Evolutionary conservation across 2,329 filamentous ascomycete species (phyloP), one percentile per base, ranked within the genome.

Genomic region (Piedraia hortae): DNA sequence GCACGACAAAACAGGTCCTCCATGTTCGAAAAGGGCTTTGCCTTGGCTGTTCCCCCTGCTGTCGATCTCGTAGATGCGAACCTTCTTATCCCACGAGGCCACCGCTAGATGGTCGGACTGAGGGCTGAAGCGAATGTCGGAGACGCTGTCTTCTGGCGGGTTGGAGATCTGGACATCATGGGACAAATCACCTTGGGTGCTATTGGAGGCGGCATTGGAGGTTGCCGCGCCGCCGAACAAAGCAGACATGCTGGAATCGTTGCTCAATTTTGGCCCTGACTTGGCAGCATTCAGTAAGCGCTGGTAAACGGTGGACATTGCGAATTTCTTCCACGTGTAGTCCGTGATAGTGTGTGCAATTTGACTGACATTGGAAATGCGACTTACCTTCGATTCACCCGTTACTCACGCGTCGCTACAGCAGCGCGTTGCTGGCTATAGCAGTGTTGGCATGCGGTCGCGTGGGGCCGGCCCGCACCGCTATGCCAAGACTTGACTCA

Each of bases 31-130:
- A 27, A 70, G 53, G 30, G 77, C 77, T 39, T 80, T 82, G 21
- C 77, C 78, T 42, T 77, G 64, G 39, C 72, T 82, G 41, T 72
- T 62, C 19, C 78, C 77, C 33, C 64, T 64, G 25, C 49, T 7
- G 32, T 69, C 64, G 42, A 93, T 77, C 46, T 93, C 77, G 51
- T 93, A 97, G 42, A 97, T 82, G 40, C 80, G 71, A 31, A 93
- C 77, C 46, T 90, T 89, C 54, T 88, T 89, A 50, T 97, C 85
- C 85, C 85, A 97, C 36, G 77, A 90, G 21, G 77, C 56, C 16
- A 91, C 74, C 12, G 82, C 78, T 10, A 97, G 57, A 42, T 88
- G 72, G 37, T 93, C 77, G 33, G 51, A 59, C 23, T 56, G 56
- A 1, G 70, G 64, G 8, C 71, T 80, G 51, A 91, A 97, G 21